Evolutionary conservation across 441 rosid species (phyloP).

Genomic region (Melastoma candidum): DNA sequence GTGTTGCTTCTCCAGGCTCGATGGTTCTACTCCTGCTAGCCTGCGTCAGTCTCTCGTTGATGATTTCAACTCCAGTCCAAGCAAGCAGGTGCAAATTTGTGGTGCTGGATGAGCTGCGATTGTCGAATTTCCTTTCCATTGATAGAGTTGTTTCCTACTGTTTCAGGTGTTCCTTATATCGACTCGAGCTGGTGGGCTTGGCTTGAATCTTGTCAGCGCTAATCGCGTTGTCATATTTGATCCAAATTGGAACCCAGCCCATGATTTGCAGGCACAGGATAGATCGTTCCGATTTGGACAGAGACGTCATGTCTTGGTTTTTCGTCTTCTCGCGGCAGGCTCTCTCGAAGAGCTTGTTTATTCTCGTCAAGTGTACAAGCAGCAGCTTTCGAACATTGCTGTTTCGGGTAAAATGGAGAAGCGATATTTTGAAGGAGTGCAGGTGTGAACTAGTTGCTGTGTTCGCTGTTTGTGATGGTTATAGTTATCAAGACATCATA

Average conservation of each 20-base stretch:
- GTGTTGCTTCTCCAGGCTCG: constrained; percentile 79
- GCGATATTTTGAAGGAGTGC: constrained; percentile 91
- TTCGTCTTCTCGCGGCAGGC: constrained; percentile 89
- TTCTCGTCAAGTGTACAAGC: constrained; percentile 92
- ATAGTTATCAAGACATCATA: not conserved
- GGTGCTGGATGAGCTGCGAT: not conserved
- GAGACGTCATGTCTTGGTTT: constrained; percentile 88
- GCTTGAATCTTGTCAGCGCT: constrained; percentile 92
- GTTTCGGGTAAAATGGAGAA: constrained; percentile 92
- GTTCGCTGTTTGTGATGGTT: constrained; percentile 2
- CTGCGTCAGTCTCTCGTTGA: constrained; percentile 78
- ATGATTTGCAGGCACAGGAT: constrained; percentile 95
- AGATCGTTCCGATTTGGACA: constrained; percentile 96
- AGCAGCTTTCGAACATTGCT: constrained; percentile 91
- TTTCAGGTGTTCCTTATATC: constrained; percentile 90
- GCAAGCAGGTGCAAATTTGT: constrained; percentile 55
- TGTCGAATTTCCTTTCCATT: not conserved
- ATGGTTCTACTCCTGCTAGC: constrained; percentile 85
- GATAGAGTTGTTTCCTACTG: not conserved
- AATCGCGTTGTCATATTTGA: constrained; percentile 95
- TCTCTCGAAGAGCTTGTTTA: constrained; percentile 90
- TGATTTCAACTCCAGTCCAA: constrained; percentile 85
- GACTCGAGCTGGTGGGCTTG: constrained; percentile 96
- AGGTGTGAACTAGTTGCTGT: constrained; percentile 29
- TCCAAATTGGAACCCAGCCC: constrained; percentile 96